Percentiles rank a stretch among this genome's conserved stretches.
Evolutionary conservation across 1,284 basidiomycete genomes (phyloP).

Genomic region (Fistulina hepatica): DNA sequence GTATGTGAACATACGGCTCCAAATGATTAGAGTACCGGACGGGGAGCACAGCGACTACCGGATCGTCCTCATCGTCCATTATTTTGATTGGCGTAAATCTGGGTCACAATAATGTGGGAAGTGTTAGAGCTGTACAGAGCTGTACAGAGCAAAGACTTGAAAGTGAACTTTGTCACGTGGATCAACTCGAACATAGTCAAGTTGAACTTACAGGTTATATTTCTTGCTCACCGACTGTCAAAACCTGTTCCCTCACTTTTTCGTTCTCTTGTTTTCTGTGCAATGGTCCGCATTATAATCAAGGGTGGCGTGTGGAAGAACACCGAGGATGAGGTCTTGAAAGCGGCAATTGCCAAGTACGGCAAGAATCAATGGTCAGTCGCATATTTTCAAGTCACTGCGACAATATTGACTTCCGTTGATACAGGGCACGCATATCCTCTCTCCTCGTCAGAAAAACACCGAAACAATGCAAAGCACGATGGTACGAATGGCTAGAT

Average conservation of each 20-base stretch:
- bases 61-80: slow-evolving; percentile 45
- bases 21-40: slow-evolving; percentile 57
- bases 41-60: slow-evolving; percentile 54
- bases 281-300: slow-evolving; percentile 90
- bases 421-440: slow-evolving; percentile 97
- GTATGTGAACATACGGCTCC: slow-evolving; percentile 53
- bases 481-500: slow-evolving; percentile 99
- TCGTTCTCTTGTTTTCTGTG: slow-evolving; percentile 7
- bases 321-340: slow-evolving; percentile 95
- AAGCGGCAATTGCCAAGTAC: slow-evolving; percentile 96
- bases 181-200: no score
- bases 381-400: not conserved
- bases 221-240: slow-evolving; percentile 10
- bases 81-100: no score
- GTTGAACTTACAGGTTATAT: slow-evolving; percentile 26
- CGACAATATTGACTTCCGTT: slow-evolving; percentile 8
- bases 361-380: slow-evolving; percentile 90
- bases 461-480: slow-evolving; percentile 98
- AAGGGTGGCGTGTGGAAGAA: slow-evolving; percentile 91
- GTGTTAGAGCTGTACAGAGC: slow-evolving; percentile 24
- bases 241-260: slow-evolving; percentile 14
- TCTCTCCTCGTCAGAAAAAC: slow-evolving; percentile 97
- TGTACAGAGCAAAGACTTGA: no score
- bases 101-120: no score
- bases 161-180: no score